Evolutionary conservation across 345 rosid genomes (phyloP), one percentile per base, ranked within the genome.

Genomic region (Citrus cavaleriei): DNA sequence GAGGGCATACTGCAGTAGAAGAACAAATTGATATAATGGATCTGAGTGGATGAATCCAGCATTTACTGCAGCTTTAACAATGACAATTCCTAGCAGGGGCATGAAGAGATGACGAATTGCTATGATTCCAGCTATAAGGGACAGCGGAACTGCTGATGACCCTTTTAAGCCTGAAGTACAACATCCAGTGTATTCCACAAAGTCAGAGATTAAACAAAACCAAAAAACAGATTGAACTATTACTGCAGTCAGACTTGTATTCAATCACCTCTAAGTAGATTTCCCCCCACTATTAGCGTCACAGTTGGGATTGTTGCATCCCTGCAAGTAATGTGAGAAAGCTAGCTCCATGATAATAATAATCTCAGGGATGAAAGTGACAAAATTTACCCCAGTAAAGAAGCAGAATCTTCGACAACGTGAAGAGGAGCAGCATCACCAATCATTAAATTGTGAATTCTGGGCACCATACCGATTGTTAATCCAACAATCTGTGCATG

Each of bases 271-370:
- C 73, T 85, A 30, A 90, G 86, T 62, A 90, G 91, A 84, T 90
- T 92, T 61, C 89, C 90, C 62, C 96, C 96, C 10, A 92, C 32
- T 63, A 92, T 79, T 61, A 90, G 83, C 25, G 88, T 89, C 51
- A 90, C 73, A 30, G 83, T 82, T 57, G 96, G 96, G 81, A 92
- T 85, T 28, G 93, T 77, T 71, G 85, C 95, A 27, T 92, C 87
- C 75, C 95, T 91, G 82, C 30, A 80, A 59, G 61, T 32, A 70
- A 74, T 46, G 18, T 46, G 51, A 46, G 51, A 46, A 46, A 46
- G 51, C 18, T 12, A 46, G 51, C 16, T 46, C 4, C 51, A 46
- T 3, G 51, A 46, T 46, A 46, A 3, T 46, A 12, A 13, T 46
- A 35, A 10, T 42, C 32, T 16, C 55, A 14, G 3, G 59, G 60